Conservation (phyloP, 139 green algal species). For the Tetradesmus lagerheimii region DNA sequence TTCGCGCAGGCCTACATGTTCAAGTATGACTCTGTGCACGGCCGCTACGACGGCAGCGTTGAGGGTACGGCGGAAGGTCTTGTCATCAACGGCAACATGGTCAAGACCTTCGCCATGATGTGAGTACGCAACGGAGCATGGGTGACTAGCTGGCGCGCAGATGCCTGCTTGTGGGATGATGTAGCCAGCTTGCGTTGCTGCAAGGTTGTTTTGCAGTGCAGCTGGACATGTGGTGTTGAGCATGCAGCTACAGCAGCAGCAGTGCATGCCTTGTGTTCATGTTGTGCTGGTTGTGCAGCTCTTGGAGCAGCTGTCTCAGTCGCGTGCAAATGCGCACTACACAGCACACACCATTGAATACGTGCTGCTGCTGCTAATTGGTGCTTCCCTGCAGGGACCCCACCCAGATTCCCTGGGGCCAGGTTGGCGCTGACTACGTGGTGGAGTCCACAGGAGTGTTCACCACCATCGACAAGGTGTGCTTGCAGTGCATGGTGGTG, state of each 20-base stretch:
- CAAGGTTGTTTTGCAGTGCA: too few species aligned
- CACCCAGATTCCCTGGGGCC: slow-evolving; percentile 88
- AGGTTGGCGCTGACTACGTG: slow-evolving; percentile 85
- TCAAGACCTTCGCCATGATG: slow-evolving; percentile 80
- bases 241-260: too few species aligned
- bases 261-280: too few species aligned
- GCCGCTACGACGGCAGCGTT: slow-evolving; percentile 69
- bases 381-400: slow-evolving; percentile 74
- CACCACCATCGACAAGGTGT: slow-evolving; percentile 87
- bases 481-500: neutral
- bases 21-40: slow-evolving; percentile 94
- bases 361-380: neutral
- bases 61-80: slow-evolving; percentile 63
- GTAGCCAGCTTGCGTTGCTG: too few species aligned
- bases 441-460: slow-evolving; percentile 97
- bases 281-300: neutral
- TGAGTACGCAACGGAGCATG: too few species aligned
- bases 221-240: too few species aligned
- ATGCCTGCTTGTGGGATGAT: too few species aligned
- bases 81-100: slow-evolving; percentile 76
- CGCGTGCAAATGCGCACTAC: neutral
- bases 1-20: slow-evolving; percentile 84
- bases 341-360: too few species aligned
- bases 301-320: neutral
- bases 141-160: too few species aligned